Percentiles rank a stretch among this genome's conserved stretches.
Evolutionary conservation across 148 eudicot genomes (phyloP).

Genomic region (Rhododendron mucronatum): DNA sequence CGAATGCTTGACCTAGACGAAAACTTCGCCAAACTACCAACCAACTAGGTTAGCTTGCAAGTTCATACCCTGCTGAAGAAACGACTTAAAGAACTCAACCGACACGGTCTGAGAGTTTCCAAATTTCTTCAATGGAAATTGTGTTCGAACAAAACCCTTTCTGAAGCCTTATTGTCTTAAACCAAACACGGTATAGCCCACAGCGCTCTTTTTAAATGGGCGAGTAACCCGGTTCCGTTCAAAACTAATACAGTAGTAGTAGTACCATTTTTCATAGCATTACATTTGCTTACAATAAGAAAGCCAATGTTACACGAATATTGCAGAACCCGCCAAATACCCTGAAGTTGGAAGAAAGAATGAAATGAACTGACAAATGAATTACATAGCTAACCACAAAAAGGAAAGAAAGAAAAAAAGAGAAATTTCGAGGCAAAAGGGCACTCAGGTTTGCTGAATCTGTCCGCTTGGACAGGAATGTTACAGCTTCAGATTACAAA

Average conservation of each 20-base stretch:
- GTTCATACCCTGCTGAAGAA: not conserved
- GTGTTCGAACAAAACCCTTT: not conserved
- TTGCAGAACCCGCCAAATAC: not conserved
- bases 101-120: not conserved
- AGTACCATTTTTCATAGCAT: not conserved
- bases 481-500: slow-evolving; percentile 11
- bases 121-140: too few relatives aligned
- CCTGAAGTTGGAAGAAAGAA: not conserved
- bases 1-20: not conserved
- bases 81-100: not conserved
- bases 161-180: not conserved
- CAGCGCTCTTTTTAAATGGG: not conserved
- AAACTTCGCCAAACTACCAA: not conserved
- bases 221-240: not conserved
- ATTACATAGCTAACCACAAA: not conserved
- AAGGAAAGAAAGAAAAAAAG: not conserved
- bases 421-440: not conserved
- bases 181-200: not conserved
- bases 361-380: slow-evolving; percentile 8
- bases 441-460: not conserved
- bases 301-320: not conserved
- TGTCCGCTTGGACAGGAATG: not conserved
- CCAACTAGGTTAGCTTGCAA: not conserved
- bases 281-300: not conserved
- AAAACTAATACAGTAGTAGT: not conserved